Evolutionary conservation across 2,329 filamentous ascomycete species (phyloP), one percentile per base, ranked within the genome.

Genomic region (Pyrenophora graminea): DNA sequence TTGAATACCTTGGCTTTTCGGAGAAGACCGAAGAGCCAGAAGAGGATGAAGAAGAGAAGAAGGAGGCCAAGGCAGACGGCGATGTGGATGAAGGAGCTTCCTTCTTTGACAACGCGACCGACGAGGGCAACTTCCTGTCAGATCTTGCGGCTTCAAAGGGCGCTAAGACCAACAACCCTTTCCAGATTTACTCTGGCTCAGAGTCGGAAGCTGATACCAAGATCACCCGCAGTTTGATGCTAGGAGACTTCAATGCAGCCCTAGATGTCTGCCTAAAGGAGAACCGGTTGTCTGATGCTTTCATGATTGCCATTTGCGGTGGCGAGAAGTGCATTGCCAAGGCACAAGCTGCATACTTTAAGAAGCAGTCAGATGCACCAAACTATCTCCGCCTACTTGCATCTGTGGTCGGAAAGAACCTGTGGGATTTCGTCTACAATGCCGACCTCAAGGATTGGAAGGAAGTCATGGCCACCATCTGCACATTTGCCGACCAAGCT

Each of bases 401-500:
- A 44, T 96, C 93, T 5, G 90, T 99, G 44, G 92, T 96, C 50
- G 87, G 89, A 56, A 97, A 97, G 80, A 97, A 99, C 68, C 82
- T 99, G 1, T 97, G 93, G 94, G 94, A 99, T 76, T 84, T 97
- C 39, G 94, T 97, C 6, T 91, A 97, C 76, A 99, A 99, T 67
- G 94, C 93, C 6, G 90, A 97, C 67, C 78, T 99, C 39, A 82
- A 83, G 45, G 89, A 94, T 75, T 99, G 94, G 95, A 97, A 95
- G 76, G 94, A 97, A 74, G 87, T 93, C 3, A 95, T 99, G 89
- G 92, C 91, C 23, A 89, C 92, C 1, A 79, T 99, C 46, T 99
- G 94, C 82, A 97, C 94, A 1, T 99, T 93, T 74, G 94, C 94
- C 0, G 88, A 95, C 57, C 88, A 91, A 38, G 84, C 84, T 33